A percentile compares a stretch with the other conserved stretches of the same genome.
These are phyloP conservation scores for Pyrenophora teres DNA, from an alignment of 2,329 filamentous ascomycete genomes.

Conservation along the genomic window DNA sequence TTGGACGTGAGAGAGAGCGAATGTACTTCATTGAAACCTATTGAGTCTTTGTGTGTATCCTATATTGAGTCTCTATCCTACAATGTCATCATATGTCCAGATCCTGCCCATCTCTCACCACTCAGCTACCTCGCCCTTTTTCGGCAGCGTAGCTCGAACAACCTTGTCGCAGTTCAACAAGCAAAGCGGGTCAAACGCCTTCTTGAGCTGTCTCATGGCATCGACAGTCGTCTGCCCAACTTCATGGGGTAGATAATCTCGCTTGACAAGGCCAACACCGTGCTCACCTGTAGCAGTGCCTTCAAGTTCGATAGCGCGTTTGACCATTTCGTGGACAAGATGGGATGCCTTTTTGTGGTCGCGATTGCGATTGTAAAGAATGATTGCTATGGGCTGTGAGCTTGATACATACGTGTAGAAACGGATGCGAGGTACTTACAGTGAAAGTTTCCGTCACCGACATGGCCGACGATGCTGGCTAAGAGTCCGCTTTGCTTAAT, in stretches of 20 bases:
- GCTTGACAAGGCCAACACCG: constrained; percentile 81
- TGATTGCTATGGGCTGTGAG: constrained; percentile 54
- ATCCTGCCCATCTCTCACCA: constrained; percentile 41
- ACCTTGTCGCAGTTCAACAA: constrained; percentile 69
- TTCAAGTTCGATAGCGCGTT: constrained; percentile 81
- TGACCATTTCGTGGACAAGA: constrained; percentile 82
- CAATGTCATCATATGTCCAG: not conserved
- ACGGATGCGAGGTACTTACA: constrained; percentile 47
- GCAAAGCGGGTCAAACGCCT: constrained; percentile 76
- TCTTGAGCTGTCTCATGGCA: constrained; percentile 84
- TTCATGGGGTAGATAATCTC: constrained; percentile 81
- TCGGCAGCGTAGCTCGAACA: constrained; percentile 59
- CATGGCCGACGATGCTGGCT: constrained; percentile 71
- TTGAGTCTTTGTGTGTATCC: too few species aligned
- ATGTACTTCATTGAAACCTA: too few species aligned
- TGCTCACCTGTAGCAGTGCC: constrained; percentile 87
- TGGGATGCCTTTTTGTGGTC: constrained; percentile 70
- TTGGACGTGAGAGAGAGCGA: too few species aligned
- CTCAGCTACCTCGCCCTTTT: constrained; percentile 54
- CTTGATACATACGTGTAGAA: not conserved
- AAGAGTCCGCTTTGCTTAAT: constrained; percentile 66
- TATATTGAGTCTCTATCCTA: too few species aligned
- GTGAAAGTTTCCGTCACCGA: constrained; percentile 77
- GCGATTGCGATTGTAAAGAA: constrained; percentile 66
- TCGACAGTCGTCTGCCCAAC: constrained; percentile 75